Percentiles rank a stretch among this genome's conserved stretches.
phyloP scores from a whole-genome alignment of 2,329 filamentous ascomycete species.

The Leptoxyphium fumago region DNA sequence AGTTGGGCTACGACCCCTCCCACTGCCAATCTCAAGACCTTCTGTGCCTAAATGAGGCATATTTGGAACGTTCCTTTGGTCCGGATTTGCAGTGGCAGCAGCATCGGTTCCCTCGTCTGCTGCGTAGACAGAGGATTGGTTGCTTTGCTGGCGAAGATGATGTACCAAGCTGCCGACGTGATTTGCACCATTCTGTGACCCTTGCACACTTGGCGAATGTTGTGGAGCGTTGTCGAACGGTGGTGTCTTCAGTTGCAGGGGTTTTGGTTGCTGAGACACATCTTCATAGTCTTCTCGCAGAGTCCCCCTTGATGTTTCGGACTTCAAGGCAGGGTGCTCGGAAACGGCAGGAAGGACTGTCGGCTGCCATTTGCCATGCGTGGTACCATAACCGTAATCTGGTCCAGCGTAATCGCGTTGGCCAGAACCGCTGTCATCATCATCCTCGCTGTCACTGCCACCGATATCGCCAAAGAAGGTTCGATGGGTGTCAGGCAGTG shows the following conservation, averaged over 20 bases:
- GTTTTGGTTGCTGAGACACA: slow-evolving; percentile 2
- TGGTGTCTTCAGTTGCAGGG: slow-evolving; percentile 3
- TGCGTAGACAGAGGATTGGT: slow-evolving; percentile 60
- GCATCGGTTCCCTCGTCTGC: slow-evolving; percentile 28
- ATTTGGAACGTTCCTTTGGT: slow-evolving; percentile 9
- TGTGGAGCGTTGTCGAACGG: background rate
- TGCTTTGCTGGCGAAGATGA: slow-evolving; percentile 70
- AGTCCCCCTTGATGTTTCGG: slow-evolving; percentile 10
- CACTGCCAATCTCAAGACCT: slow-evolving; percentile 6
- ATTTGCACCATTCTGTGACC: slow-evolving; percentile 9
- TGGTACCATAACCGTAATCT: slow-evolving; percentile 13
- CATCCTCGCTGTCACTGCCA: slow-evolving; percentile 25
- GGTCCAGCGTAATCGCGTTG: slow-evolving; percentile 6
- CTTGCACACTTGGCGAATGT: slow-evolving; percentile 61
- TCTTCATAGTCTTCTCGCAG: slow-evolving; percentile 15
- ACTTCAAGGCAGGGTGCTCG: slow-evolving; percentile 20
- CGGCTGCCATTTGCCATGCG: slow-evolving; percentile 16
- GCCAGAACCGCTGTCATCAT: slow-evolving; percentile 12
- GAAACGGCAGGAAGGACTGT: slow-evolving; percentile 19
- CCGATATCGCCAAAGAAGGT: slow-evolving; percentile 26
- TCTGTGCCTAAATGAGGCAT: slow-evolving; percentile 7
- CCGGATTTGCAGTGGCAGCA: slow-evolving; percentile 2
- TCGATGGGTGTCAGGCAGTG: slow-evolving; percentile 18
- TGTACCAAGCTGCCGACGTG: slow-evolving; percentile 43
- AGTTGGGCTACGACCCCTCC: slow-evolving; percentile 3